Evolutionary conservation across 2,329 filamentous ascomycete species (phyloP).

Genomic region (Alternaria ventricosa): DNA sequence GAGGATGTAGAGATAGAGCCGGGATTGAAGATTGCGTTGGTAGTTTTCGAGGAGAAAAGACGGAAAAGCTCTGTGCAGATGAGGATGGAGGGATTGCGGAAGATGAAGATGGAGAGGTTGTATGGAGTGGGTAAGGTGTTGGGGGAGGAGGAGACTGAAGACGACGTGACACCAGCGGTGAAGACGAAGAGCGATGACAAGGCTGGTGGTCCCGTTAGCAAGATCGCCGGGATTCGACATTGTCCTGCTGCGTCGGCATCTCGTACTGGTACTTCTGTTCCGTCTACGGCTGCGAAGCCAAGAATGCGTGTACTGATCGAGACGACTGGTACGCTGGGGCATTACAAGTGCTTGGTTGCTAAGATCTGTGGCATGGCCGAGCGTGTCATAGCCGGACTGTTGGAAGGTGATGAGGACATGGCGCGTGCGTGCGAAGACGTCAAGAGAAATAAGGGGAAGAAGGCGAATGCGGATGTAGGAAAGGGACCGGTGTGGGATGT

Average conservation of each 20-base stretch:
- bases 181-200: not conserved
- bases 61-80: not conserved
- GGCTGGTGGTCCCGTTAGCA: not conserved
- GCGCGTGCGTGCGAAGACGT: not conserved
- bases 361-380: not conserved
- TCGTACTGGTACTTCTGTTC: not conserved
- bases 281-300: not conserved
- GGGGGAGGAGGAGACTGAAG: not conserved
- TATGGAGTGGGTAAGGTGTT: not conserved
- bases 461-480: not conserved
- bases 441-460: not conserved
- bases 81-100: not conserved
- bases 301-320: not conserved
- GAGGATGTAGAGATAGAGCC: not conserved
- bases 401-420: not conserved
- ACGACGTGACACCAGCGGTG: not conserved
- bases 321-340: not conserved
- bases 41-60: not conserved
- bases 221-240: not conserved
- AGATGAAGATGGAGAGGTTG: not conserved
- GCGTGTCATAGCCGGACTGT: not conserved
- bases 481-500: conserved; percentile 1
- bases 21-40: not conserved
- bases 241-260: not conserved
- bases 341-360: not conserved